phyloP scores from a whole-genome alignment of 1,284 basidiomycete species.

The Ustanciosporium gigantosporum region DNA sequence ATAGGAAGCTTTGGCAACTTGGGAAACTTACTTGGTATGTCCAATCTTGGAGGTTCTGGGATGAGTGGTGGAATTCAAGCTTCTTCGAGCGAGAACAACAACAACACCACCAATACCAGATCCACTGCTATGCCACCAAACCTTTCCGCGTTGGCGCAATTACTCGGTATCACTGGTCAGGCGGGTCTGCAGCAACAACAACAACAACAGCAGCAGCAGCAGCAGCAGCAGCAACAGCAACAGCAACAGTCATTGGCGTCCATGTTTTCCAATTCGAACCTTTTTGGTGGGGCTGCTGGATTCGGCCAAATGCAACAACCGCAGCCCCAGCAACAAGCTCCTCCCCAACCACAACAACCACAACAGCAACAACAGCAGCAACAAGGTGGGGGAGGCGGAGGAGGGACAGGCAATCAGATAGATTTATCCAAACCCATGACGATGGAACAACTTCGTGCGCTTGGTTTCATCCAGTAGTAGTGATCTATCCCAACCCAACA shows the following conservation, averaged over 20 bases:
- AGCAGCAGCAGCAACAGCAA: too few relatives aligned
- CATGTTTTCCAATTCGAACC: not conserved
- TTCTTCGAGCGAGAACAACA: not conserved
- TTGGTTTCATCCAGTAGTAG: slow-evolving; percentile 23
- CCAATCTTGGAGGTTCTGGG: not conserved
- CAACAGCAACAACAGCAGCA: not conserved
- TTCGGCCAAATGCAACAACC: not conserved
- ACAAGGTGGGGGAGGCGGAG: not conserved
- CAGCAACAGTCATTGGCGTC: not conserved
- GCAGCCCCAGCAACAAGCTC: slow-evolving; percentile 5
- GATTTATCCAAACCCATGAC: slow-evolving; percentile 36
- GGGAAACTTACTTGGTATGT: not conserved
- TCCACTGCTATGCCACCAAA: not conserved
- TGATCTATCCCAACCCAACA: too few relatives aligned
- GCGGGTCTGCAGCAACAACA: not conserved
- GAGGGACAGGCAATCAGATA: not conserved
- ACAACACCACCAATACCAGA: not conserved
- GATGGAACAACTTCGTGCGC: slow-evolving; percentile 33
- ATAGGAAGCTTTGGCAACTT: slow-evolving; percentile 6
- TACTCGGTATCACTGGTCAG: slow-evolving; percentile 1
- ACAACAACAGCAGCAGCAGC: slow-evolving; percentile 8
- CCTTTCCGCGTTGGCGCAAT: not conserved
- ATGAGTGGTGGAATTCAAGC: too few relatives aligned
- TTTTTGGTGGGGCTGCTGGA: not conserved
- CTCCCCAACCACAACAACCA: slow-evolving; percentile 4